Percentiles rank a stretch among this genome's conserved stretches.
Evolutionary conservation across 768 basidiomycete species (phyloP).

Genomic region (Trametes coccinea): DNA sequence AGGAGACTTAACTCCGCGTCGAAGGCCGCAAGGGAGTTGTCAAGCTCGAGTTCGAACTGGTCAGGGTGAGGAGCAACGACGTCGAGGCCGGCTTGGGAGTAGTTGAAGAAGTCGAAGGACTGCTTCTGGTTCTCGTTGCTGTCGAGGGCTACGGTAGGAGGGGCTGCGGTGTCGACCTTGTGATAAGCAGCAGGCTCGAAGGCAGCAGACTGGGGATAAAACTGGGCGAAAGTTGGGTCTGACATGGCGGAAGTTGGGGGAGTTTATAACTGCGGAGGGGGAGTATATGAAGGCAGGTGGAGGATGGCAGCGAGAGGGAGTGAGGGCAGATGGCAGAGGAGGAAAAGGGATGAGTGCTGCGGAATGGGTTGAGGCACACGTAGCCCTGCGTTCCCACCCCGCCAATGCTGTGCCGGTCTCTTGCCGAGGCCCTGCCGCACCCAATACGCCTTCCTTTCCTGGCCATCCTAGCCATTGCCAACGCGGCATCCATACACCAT

Average conservation of each 20-base stretch:
- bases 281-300: constrained; percentile 24
- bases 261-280: constrained; percentile 26
- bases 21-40: constrained; percentile 65
- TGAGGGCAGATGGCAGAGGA: constrained; percentile 18
- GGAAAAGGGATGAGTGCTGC: constrained; percentile 23
- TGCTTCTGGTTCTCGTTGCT: constrained; percentile 56
- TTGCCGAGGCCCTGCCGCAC: constrained; percentile 20
- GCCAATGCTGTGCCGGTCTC: constrained; percentile 21
- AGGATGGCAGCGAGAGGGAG: constrained; percentile 17
- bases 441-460: constrained; percentile 18
- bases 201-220: constrained; percentile 24
- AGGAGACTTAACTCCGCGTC: constrained; percentile 58
- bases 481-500: constrained; percentile 16
- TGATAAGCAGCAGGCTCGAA: constrained; percentile 20
- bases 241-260: constrained; percentile 21
- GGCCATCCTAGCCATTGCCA: constrained; percentile 8
- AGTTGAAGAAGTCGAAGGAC: constrained; percentile 48
- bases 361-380: constrained; percentile 22
- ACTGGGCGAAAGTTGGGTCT: constrained; percentile 27
- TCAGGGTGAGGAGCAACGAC: constrained; percentile 78
- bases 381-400: constrained; percentile 22
- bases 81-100: constrained; percentile 68
- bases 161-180: constrained; percentile 22
- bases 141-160: constrained; percentile 27
- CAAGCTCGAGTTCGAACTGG: constrained; percentile 82